Evolutionary conservation across 768 basidiomycete genomes (phyloP), one percentile per base, ranked within the genome.

Genomic region (Hygrophoropsis aurantiaca): DNA sequence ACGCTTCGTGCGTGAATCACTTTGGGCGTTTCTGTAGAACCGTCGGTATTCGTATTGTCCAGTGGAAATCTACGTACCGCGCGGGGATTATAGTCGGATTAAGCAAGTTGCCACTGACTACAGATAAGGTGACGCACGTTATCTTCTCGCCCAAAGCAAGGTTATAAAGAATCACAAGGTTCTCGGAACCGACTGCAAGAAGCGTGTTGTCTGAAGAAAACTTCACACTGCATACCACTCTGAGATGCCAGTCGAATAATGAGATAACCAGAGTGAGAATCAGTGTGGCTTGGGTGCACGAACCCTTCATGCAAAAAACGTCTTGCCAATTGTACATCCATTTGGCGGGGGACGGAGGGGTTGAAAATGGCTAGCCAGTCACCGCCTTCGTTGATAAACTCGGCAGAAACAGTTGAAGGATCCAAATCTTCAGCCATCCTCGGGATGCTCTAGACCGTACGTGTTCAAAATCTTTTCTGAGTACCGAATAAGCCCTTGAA

Each of bases 301-400:
- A 73, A 75, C 52, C 39, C 48, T 15, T 75, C 72, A 43, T 74
- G 74, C n/a, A 64, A 61, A 20, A 75, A 56, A 11, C 68, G 70
- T 45, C 70, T 68, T 6, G 66, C 63, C 43, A 78, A 58, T n/a
- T 66, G 64, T 25, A 80, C 74, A 50, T 81, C 79, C 55, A 81
- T 68, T 57, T 73, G 69, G 55, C 77, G 74, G 10, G 51, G 62
- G 15, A 69, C 71, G 42, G 73, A 71, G 41, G 75, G 71, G 58
- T 77, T 79, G 68, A 79, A 80, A 33, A 78, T 69, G 15, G 73
- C 76, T 27, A 77, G 62, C 79, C 79, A 81, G 33, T 79, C 79
- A 21, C 60, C 54, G 4, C 77, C 77, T 53, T 80, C 77, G 60
- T 79, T 70, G 33, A 46, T 40, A 20, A 55, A 50, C 21, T 57